Base-by-base conservation (phyloP, 805 yeast genomes). In the Saturnispora dispora region DNA sequence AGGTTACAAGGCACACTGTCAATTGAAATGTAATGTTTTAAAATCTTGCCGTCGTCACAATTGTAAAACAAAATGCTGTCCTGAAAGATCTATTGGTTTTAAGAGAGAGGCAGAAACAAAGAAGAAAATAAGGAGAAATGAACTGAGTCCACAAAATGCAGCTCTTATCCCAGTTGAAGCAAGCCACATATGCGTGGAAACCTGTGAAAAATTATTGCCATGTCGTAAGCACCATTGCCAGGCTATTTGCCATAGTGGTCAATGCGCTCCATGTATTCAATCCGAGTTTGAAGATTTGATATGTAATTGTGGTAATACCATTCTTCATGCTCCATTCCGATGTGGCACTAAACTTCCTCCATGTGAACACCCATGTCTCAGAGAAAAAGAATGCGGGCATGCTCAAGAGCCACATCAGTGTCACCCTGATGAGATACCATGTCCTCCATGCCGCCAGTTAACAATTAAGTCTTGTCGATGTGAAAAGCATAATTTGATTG, bases 41-140 rank as follows among this genome's bases (percentile, higher is more conserved):
- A 74, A 85, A 65, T 85, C 81, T 54, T 89, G 97, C 64, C 78
- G 91, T 54, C 78, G 88, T 53, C 97, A 89, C 67, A 73, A 82
- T 54, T 93, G 96, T 65, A 65, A 73, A 17, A 73, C 71, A 11
- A 66, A 71, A 15, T 89, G 97, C 64, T 89, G 97, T 64, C 69
- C 75, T 11, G 82, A 71, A 54, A 91, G 85, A 60, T 78, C 75
- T 32, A 57, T 64, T 4, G 95, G 93, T 0, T 66, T 74, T 44
- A 71, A 64, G 37, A 67, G 88, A 51, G 81, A 77, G 56, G 63
- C 89, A 63, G 67, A 73, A 68, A 52, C 65, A 36, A 51, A 70
- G 71, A 79, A 77, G 58, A 76, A 71, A 3, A 57, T 75, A 20
- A 64, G 87, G 46, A 75, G 71, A 51, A 74, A 77, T 56, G 44